Evolutionary conservation across 306 rosid species (phyloP), one percentile per base, ranked within the genome.

Genomic region (Rosa lucieae): DNA sequence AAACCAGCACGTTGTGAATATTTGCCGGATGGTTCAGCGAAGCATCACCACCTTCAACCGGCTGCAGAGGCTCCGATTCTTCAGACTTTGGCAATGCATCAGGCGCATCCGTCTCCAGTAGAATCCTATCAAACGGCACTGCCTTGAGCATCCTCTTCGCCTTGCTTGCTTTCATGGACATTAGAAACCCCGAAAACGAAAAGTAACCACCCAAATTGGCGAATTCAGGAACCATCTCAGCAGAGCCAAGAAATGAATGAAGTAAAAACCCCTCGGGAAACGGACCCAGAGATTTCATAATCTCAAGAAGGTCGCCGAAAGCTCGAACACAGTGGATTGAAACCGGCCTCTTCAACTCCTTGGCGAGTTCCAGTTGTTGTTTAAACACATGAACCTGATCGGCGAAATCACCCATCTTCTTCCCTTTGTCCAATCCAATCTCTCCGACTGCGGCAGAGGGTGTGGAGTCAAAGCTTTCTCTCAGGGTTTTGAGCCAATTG

Each of bases 41-140:
- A 79, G 86, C 52, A 85, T 91, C 98, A 67, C 90, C 98, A 67
- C 90, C 97, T 52, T 91, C 97, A 53, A 92, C 84, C 20, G 83
- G 81, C 79, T 84, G 72, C 78, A 91, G 84, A 58, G 92, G 82
- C 83, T 80, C 87, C 75, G 69, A 63, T 70, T 78, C 46, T 37
- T 35, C 83, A 42, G 87, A 84, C 78, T 66, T 85, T 14, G 94
- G 98, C 20, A 90, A 89, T 11, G 93, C 99, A 82, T 95, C 96
- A 15, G 99, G 98, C n/a, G 98, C 99, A 85, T 95, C 99, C 0
- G 97, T 89, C 93, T 95, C 98, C 89, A 95, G 76, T 84, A 95
- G 82, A 82, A 95, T 87, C 84, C 96, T 86, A 72, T 91, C 92
- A 52, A 85, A 79, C 35, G 99, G 84, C 71, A 95, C 97, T 87